phyloP scores from a whole-genome alignment of 2,329 filamentous ascomycete species.

The Rachicladosporium sp. region DNA sequence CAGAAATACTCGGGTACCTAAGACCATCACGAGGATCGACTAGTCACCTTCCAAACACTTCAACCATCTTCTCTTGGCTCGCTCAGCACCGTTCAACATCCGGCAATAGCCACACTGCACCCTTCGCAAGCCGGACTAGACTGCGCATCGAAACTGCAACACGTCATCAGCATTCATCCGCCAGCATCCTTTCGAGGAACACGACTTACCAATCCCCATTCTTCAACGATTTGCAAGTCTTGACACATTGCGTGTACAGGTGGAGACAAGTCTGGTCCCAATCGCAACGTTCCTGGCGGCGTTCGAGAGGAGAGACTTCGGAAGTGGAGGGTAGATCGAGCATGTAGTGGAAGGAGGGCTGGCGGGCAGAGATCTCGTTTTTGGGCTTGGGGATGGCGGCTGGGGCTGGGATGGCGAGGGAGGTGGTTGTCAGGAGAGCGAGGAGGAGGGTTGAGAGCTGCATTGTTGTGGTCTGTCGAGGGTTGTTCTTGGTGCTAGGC shows the following conservation, averaged over 20 bases:
- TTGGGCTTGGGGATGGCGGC: neutral
- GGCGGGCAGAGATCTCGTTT: neutral
- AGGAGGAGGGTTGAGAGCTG: neutral
- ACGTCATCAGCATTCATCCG: neutral
- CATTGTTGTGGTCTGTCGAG: neutral
- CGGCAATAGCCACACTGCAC: neutral
- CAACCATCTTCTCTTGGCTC: too few relatives aligned
- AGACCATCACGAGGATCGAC: too few relatives aligned
- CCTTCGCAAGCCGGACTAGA: neutral
- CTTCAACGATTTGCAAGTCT: neutral
- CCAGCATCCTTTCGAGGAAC: neutral
- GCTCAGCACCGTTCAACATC: neutral
- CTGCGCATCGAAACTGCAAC: neutral
- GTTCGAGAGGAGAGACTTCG: neutral
- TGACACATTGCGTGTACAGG: neutral
- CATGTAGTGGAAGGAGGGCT: neutral
- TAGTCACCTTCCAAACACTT: too few relatives aligned
- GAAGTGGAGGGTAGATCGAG: neutral
- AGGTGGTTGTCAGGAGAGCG: neutral
- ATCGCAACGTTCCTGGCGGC: neutral
- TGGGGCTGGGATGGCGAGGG: neutral
- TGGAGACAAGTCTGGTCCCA: neutral
- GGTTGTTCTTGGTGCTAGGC: neutral
- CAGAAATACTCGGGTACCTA: too few relatives aligned
- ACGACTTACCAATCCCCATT: neutral